Evolutionary conservation across 2,329 filamentous ascomycete species (phyloP), one percentile per base, ranked within the genome.

Genomic region (Tolypocladium amazonense): DNA sequence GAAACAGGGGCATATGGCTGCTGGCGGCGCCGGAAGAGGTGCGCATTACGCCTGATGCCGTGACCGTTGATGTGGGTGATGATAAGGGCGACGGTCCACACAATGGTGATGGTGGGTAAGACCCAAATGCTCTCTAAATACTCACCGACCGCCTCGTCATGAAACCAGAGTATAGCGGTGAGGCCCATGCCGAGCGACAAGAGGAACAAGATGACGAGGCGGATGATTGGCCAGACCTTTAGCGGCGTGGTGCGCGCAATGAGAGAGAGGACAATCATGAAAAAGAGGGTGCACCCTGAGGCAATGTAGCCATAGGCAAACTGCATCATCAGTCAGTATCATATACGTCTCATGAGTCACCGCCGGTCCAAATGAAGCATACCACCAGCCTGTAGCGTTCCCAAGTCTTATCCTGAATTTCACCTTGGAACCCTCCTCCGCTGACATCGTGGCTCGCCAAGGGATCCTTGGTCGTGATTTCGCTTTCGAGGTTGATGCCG

Each of bases 301-400:
- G 69, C 65, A 37, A 75, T 62, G 56, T 73, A 75, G 8, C 67
- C 70, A 56, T 71, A 74, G 23, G 68, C 65, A 59, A 75, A 75
- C 71, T 74, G 20, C 3, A 12, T n/a, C 2, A n/a, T 9, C n/a
- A n/a, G 56, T 47, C 23, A 57, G 30, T n/a, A 30, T n/a, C 50
- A 23, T 1, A 3, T 37, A 20, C 50, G 30, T 47, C 23, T n/a
- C 23, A 27, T 4, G 11, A 35, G 11, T 23, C 39, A 6, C 23
- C 7, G 9, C 27, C 18, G 30, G 30, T 15, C 5, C 8, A 23
- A n/a, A 18, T 11, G 38, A 23, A 18, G 6, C 38, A 59, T 65
- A 74, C 72, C 56, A 73, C 68, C 5, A 74, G 62, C 14, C 65
- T 57, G 23, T 72, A 71, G 11, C 70, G 68, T 11, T 56, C n/a